Conservation (phyloP, 768 basidiomycete species). For the Pulveroboletus sp. region DNA sequence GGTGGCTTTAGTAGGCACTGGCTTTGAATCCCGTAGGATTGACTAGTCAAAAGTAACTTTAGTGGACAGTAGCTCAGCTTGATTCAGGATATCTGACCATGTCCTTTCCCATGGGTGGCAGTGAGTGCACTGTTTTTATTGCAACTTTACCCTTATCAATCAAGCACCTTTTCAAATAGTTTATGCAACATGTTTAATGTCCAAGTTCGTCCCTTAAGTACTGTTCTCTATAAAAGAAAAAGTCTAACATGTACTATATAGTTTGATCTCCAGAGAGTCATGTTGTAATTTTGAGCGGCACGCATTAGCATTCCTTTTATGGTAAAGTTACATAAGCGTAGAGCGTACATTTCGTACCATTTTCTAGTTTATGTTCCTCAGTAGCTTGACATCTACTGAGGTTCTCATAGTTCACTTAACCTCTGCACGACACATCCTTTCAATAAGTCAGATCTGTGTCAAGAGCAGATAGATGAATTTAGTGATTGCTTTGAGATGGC, state of each 20-base stretch:
- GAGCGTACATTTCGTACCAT: too few relatives aligned
- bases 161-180: conserved; percentile 9
- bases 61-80: conserved; percentile 22
- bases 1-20: conserved; percentile 16
- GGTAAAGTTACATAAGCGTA: too few relatives aligned
- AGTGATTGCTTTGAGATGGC: neutral
- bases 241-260: conserved; percentile 3
- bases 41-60: neutral
- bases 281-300: too few relatives aligned
- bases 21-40: neutral
- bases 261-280: conserved; percentile 27
- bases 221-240: neutral
- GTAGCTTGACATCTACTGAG: too few relatives aligned
- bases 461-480: neutral
- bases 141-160: neutral
- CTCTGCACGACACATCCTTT: too few relatives aligned
- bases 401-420: too few relatives aligned
- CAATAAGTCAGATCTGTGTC: too few relatives aligned
- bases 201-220: conserved; percentile 19
- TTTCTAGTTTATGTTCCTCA: too few relatives aligned
- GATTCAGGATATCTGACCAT: conserved; percentile 18
- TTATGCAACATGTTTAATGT: conserved; percentile 26
- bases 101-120: conserved; percentile 22
- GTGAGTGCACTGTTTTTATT: conserved; percentile 10
- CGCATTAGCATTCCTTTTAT: too few relatives aligned